phyloP scores from a whole-genome alignment of 345 rosid genomes.

The Geranium brycei region DNA sequence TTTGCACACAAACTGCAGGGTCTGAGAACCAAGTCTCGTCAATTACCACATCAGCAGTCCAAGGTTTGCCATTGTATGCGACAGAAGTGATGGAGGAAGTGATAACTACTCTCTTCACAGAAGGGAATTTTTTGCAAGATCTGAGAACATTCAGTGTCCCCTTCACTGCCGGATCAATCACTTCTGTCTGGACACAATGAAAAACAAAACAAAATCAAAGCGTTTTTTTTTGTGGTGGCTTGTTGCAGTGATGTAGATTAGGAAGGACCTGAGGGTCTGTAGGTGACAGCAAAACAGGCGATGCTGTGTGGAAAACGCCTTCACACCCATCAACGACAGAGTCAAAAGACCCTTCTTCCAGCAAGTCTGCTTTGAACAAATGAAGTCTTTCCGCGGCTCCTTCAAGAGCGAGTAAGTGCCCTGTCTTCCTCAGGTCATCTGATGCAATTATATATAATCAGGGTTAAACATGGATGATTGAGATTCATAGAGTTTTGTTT shows the following conservation, averaged over 20 bases:
- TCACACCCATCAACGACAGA: constrained; percentile 20
- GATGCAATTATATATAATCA: too few relatives aligned
- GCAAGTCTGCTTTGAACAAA: constrained; percentile 20
- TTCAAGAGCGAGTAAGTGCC: constrained; percentile 22
- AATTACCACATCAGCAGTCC: constrained; percentile 9
- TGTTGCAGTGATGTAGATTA: too few relatives aligned
- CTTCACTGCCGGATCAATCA: constrained; percentile 26
- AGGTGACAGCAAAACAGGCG: too few relatives aligned
- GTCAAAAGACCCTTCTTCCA: constrained; percentile 26
- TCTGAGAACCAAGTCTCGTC: constrained; percentile 22
- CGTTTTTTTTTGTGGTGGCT: too few relatives aligned
- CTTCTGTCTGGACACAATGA: constrained; percentile 17
- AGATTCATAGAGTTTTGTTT: too few relatives aligned
- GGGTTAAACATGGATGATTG: too few relatives aligned
- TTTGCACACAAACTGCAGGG: too few relatives aligned
- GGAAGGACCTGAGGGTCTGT: constrained; percentile 15
- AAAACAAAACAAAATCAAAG: too few relatives aligned
- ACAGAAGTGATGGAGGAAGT: constrained; percentile 24
- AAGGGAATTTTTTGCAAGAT: constrained; percentile 18
- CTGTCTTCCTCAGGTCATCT: too few relatives aligned
- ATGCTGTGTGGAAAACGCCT: constrained; percentile 22
- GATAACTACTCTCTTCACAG: constrained; percentile 25
- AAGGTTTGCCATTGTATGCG: constrained; percentile 8
- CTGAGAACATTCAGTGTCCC: constrained; percentile 26
- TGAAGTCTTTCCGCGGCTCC: constrained; percentile 30